Conservation (phyloP, 257 asterid genomes). For the Nicotiana tomentosiformis region DNA sequence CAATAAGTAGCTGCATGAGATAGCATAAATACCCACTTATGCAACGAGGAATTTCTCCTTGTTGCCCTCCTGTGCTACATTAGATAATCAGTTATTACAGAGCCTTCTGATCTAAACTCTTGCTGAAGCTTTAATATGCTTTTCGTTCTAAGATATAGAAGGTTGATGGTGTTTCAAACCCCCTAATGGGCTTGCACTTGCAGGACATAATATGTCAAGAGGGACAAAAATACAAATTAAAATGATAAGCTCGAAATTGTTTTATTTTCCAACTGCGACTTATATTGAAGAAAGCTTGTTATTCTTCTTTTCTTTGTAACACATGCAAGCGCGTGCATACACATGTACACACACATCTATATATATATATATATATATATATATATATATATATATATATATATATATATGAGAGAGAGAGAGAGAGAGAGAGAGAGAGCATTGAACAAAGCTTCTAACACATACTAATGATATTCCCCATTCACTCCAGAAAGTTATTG, state of each 20-base stretch:
- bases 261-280: neutral
- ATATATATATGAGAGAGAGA: no score
- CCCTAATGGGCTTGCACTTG: neutral
- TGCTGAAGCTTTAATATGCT: neutral
- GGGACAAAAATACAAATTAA: neutral
- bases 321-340: neutral
- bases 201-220: neutral
- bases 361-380: no score
- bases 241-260: neutral
- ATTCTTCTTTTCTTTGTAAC: neutral
- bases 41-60: neutral
- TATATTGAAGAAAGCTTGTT: neutral
- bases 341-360: neutral
- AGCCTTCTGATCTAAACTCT: neutral
- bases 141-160: neutral
- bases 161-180: neutral
- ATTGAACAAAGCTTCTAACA: neutral
- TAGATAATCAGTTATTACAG: neutral
- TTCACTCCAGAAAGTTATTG: constrained; percentile 43
- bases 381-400: no score
- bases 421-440: neutral
- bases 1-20: neutral
- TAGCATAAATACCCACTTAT: neutral
- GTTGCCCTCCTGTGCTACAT: neutral
- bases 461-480: neutral